Evolutionary conservation across 176 grass and related monocot species (phyloP), one percentile per base, ranked within the genome.

Genomic region (Cenchrus purpureus): DNA sequence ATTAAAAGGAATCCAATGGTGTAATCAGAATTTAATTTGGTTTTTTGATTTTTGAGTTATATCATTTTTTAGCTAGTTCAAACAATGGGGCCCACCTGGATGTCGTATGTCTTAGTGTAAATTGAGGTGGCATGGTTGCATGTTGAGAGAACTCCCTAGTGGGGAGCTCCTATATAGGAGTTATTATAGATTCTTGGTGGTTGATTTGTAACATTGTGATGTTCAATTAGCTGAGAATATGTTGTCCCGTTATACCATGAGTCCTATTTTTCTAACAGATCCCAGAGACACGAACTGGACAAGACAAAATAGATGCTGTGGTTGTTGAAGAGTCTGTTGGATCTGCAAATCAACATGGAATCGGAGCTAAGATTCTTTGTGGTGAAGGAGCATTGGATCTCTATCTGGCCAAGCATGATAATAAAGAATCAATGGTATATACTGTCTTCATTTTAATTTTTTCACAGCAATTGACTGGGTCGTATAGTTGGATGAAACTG

Each of bases 241-340:
- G 10, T 15, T 55, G 1, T 14, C 25, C 46, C 20, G 53, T 52
- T 79, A 42, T 64, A 15, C 52, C 53, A 54, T 7, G 15, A 37
- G 9, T 57, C 31, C 31, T 42, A 4, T 76, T 14, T 70, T 52
- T 83, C 34, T 65, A 68, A 6, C 78, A 94, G 86, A 91, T 91
- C 63, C 92, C 92, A 63, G 89, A 91, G 78, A 89, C 45, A 79
- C 28, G 71, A 69, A 84, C 80, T 6, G 86, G 79, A 22, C 87
- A 91, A 82, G 86, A 94, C 53, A 94, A 86, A 88, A 94, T 94
- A 84, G 89, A 91, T 9, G 88, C 88, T 45, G 92, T 94, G 60
- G 86, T 91, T 45, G 92, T 91, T 86, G 92, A 94, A 52, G 89
- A 89, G 53, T 91, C 88, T 67, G 70, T 82, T 88, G 92, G 86